phyloP scores from a whole-genome alignment of 2,329 filamentous ascomycete genomes.

The Xylariaceae sp. region DNA sequence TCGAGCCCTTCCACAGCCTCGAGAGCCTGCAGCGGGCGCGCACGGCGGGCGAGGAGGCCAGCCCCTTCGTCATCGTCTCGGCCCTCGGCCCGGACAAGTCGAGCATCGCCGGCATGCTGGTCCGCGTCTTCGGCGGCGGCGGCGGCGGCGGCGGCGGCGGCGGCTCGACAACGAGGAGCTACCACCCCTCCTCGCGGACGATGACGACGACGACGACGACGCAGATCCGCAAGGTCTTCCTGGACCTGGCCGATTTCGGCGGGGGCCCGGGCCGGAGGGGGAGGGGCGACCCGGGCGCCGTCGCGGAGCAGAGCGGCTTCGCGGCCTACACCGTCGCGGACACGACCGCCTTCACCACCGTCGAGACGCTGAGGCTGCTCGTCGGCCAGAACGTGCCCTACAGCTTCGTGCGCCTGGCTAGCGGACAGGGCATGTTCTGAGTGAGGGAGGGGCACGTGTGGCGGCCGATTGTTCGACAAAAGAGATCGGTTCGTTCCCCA shows the following conservation, averaged over 20 bases:
- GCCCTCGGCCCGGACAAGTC: constrained; percentile 73
- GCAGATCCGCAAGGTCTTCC: constrained; percentile 60
- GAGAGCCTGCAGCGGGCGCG: constrained; percentile 51
- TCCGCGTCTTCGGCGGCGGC: constrained; percentile 63
- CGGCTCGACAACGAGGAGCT: too few relatives aligned
- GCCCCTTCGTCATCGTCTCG: constrained; percentile 75
- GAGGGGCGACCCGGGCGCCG: constrained; percentile 60
- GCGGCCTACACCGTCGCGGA: constrained; percentile 72
- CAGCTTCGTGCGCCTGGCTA: constrained; percentile 74
- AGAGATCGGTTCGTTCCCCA: not conserved
- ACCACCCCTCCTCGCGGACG: too few relatives aligned
- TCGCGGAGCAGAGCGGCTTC: constrained; percentile 70
- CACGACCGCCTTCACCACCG: constrained; percentile 75
- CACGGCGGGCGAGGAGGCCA: constrained; percentile 39
- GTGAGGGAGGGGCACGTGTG: not conserved
- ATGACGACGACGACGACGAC: constrained; percentile 26
- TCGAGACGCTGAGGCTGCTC: constrained; percentile 69
- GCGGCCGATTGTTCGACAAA: too few relatives aligned
- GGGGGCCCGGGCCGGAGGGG: too few relatives aligned
- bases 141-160: too few relatives aligned
- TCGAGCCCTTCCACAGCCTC: constrained; percentile 74
- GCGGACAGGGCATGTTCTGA: constrained; percentile 32
- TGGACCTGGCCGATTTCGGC: constrained; percentile 72
- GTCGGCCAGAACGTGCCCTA: constrained; percentile 84
- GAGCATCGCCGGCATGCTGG: constrained; percentile 66